These are phyloP conservation scores for Incumbomyces lentus DNA, from an alignment of 2,329 filamentous ascomycete genomes.

Conservation along the genomic window DNA sequence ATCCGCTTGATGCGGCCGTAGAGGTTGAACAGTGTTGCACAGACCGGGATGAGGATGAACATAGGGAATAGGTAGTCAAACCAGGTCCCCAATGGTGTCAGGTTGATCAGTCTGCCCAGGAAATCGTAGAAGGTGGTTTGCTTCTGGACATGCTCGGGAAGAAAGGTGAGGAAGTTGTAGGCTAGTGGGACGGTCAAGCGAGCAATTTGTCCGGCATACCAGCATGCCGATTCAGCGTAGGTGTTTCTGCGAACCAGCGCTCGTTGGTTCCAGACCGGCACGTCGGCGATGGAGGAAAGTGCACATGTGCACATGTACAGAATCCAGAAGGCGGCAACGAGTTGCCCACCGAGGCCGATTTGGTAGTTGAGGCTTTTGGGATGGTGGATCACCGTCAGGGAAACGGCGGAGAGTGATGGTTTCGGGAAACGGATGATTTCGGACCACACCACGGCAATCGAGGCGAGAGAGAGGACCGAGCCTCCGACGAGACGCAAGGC, in stretches of 20 bases:
- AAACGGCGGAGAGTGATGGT: conserved; percentile 62
- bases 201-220: conserved; percentile 89
- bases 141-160: conserved; percentile 60
- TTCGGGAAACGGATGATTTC: conserved; percentile 79
- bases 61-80: conserved; percentile 86
- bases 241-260: conserved; percentile 85
- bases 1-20: conserved; percentile 71
- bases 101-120: conserved; percentile 68
- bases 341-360: conserved; percentile 76
- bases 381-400: conserved; percentile 51
- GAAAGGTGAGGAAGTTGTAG: conserved; percentile 93
- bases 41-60: conserved; percentile 74
- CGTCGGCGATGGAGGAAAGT: conserved; percentile 75
- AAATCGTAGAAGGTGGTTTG: conserved; percentile 81
- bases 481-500: conserved; percentile 55
- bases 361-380: conserved; percentile 60
- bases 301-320: conserved; percentile 92
- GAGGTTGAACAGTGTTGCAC: conserved; percentile 76
- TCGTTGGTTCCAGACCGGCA: conserved; percentile 94
- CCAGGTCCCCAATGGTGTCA: conserved; percentile 70
- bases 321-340: conserved; percentile 78
- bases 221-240: conserved; percentile 84
- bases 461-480: conserved; percentile 61
- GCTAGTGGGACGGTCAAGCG: conserved; percentile 83
- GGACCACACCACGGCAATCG: conserved; percentile 80